Evolutionary conservation across 179 eudicot genomes (phyloP).

Genomic region (Amaranthus tricolor): DNA sequence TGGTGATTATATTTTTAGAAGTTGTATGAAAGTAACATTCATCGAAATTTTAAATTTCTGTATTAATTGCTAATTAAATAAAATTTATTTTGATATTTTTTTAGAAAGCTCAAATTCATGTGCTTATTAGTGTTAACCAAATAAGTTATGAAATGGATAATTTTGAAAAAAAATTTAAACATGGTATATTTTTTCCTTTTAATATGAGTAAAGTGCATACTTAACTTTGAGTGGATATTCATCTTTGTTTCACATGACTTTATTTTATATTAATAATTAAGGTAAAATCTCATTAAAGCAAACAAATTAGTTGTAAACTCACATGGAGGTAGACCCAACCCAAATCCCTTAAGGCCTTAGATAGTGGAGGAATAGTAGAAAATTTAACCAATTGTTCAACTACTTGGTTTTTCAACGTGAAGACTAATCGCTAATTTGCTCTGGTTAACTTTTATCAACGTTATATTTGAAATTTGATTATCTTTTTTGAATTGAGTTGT

Average conservation of each 20-base stretch:
- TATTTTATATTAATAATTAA: neutral
- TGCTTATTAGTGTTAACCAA: no score
- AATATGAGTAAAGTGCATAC: neutral
- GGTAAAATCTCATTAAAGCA: constrained; percentile 6
- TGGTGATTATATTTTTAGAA: no score
- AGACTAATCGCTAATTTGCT: neutral
- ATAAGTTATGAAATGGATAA: no score
- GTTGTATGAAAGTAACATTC: no score
- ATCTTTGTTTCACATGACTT: constrained; percentile 1
- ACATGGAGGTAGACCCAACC: neutral
- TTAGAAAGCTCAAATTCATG: no score
- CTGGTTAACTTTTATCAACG: no score
- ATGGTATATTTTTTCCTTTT: neutral
- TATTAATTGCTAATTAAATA: no score
- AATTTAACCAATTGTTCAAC: neutral
- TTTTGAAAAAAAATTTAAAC: neutral
- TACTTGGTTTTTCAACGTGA: neutral
- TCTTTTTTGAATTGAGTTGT: no score
- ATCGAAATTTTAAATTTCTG: no score
- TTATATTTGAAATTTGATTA: no score
- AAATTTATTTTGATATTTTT: no score
- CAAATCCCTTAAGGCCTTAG: neutral
- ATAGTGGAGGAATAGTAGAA: constrained; percentile 1
- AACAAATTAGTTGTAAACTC: constrained; percentile 9
- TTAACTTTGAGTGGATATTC: constrained; percentile 5